Evolutionary conservation across 2,329 filamentous ascomycete species (phyloP).

Genomic region (Remersonia thermophila): DNA sequence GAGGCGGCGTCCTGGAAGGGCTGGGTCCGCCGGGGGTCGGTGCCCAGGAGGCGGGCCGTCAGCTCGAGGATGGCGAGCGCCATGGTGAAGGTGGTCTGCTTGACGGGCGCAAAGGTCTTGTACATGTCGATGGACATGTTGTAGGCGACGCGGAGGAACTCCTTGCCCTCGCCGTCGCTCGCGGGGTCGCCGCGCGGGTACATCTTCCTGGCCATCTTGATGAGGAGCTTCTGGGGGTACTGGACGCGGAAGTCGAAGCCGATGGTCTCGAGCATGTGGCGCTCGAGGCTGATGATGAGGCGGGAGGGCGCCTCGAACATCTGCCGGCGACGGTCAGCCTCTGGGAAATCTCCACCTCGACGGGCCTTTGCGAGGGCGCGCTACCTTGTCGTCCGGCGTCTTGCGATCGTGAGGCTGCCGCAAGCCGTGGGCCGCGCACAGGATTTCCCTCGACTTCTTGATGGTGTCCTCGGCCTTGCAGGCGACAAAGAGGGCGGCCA

Average conservation of each 20-base stretch:
- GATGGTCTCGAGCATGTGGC: conserved; percentile 82
- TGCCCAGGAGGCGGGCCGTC: conserved; percentile 54
- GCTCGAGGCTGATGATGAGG: conserved; percentile 77
- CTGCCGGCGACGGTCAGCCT: conserved; percentile 28
- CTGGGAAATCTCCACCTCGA: background rate
- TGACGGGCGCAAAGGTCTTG: conserved; percentile 83
- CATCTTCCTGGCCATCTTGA: conserved; percentile 61
- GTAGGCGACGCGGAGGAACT: conserved; percentile 59
- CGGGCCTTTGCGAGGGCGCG: conserved; percentile 12
- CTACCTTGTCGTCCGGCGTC: conserved; percentile 70
- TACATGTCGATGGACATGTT: conserved; percentile 81
- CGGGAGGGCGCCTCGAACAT: conserved; percentile 69
- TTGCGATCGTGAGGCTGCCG: conserved; percentile 56
- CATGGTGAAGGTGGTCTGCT: conserved; percentile 78
- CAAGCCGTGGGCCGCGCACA: conserved; percentile 81
- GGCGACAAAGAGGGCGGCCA: conserved; percentile 78
- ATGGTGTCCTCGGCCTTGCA: conserved; percentile 98
- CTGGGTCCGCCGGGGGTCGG: conserved; percentile 37
- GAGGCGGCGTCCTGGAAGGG: conserved; percentile 36
- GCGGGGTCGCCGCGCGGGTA: conserved; percentile 23
- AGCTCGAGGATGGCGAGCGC: conserved; percentile 74
- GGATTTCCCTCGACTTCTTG: conserved; percentile 89
- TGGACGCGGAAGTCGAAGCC: conserved; percentile 89
- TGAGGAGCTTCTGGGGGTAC: conserved; percentile 72
- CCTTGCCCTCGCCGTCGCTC: conserved; percentile 31